Evolutionary conservation across 75 land plant genomes (phyloP).

Genomic region (Ceratopteris richardii): DNA sequence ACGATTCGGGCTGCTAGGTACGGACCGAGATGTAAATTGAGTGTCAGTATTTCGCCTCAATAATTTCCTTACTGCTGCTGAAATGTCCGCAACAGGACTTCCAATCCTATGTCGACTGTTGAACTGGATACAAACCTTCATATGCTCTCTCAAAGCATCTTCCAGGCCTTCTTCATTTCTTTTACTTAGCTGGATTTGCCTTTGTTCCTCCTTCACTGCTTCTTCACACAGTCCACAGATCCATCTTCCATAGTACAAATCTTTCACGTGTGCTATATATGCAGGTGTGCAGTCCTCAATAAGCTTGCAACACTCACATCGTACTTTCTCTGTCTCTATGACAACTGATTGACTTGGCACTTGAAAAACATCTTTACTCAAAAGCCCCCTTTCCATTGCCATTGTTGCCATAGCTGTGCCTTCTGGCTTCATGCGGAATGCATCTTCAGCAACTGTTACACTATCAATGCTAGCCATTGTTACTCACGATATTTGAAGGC

Average conservation of each 20-base stretch:
- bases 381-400: too few species aligned
- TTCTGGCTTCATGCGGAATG: too few species aligned
- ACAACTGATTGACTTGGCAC: background rate
- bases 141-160: slow-evolving; percentile 23
- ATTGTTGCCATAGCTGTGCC: too few species aligned
- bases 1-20: slow-evolving; percentile 1
- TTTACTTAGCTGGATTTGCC: background rate
- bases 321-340: background rate
- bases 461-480: too few species aligned
- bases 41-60: background rate
- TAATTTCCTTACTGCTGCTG: slow-evolving; percentile 6
- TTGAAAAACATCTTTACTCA: too few species aligned
- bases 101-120: slow-evolving; percentile 3
- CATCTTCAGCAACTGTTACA: too few species aligned
- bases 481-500: too few species aligned
- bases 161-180: slow-evolving; percentile 2
- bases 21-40: background rate
- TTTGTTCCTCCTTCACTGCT: slow-evolving; percentile 24
- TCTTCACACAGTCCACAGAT: slow-evolving; percentile 31
- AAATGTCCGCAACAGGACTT: slow-evolving; percentile 16
- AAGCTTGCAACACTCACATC: slow-evolving; percentile 31
- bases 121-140: slow-evolving; percentile 14
- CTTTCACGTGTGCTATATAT: slow-evolving; percentile 11
- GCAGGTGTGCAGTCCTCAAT: slow-evolving; percentile 21
- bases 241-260: slow-evolving; percentile 18